Evolutionary conservation across 441 rosid genomes (phyloP).

Genomic region (Adansonia rubrostipa): DNA sequence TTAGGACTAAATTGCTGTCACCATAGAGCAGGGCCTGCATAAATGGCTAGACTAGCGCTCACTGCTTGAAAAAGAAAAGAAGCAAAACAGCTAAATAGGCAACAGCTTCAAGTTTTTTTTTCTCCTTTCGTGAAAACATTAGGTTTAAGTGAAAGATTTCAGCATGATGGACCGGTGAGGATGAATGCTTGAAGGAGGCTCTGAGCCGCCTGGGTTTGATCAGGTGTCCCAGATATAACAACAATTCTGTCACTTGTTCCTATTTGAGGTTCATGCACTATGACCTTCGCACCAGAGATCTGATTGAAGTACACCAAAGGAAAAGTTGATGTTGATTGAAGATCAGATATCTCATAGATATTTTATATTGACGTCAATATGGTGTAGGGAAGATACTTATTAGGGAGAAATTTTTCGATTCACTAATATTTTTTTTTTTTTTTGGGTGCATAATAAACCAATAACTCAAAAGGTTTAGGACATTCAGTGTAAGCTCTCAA

Average conservation of each 20-base stretch:
- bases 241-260: slow-evolving; percentile 84
- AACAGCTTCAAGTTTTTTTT: slow-evolving; percentile 19
- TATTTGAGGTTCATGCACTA: slow-evolving; percentile 74
- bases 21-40: neutral
- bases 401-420: neutral
- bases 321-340: slow-evolving; percentile 39
- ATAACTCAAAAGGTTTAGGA: neutral
- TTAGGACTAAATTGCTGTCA: neutral
- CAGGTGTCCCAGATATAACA: slow-evolving; percentile 94
- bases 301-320: slow-evolving; percentile 54
- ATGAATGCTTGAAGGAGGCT: slow-evolving; percentile 97
- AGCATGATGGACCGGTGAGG: slow-evolving; percentile 73
- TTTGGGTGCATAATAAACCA: neutral
- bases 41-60: slow-evolving; percentile 9
- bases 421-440: neutral
- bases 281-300: slow-evolving; percentile 97
- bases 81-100: neutral
- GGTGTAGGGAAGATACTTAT: neutral
- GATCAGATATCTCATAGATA: slow-evolving; percentile 31
- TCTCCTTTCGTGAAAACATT: slow-evolving; percentile 15
- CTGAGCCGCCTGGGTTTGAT: slow-evolving; percentile 95
- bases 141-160: slow-evolving; percentile 24
- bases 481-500: neutral
- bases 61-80: neutral
- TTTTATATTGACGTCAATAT: slow-evolving; percentile 30